These are phyloP conservation scores for Dendrocalamus latiflorus DNA, from an alignment of 202 grass and related monocot genomes.

Conservation along the genomic window DNA sequence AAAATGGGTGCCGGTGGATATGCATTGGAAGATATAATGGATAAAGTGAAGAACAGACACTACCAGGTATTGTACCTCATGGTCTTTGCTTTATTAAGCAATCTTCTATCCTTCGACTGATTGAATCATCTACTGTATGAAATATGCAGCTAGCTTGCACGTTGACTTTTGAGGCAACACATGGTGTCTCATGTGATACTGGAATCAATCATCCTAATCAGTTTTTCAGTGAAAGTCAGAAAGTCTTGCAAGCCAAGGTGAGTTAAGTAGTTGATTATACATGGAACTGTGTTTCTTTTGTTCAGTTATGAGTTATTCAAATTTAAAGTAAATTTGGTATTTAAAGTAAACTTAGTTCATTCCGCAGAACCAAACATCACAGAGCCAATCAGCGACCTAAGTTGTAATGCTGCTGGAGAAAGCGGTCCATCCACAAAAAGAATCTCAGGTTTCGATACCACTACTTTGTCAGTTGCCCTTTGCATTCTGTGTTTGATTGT, in stretches of 20 bases:
- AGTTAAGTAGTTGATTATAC: slow-evolving; percentile 9
- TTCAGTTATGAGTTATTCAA: background rate
- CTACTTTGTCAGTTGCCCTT: slow-evolving; percentile 9
- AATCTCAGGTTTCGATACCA: slow-evolving; percentile 38
- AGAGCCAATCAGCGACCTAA: slow-evolving; percentile 35
- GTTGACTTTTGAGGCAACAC: slow-evolving; percentile 83
- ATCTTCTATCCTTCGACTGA: slow-evolving; percentile 2
- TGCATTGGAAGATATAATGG: slow-evolving; percentile 70
- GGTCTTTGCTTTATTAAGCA: slow-evolving; percentile 14
- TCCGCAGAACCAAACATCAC: slow-evolving; percentile 37
- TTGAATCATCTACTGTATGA: slow-evolving; percentile 18
- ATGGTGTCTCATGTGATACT: slow-evolving; percentile 72
- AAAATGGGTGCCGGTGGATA: slow-evolving; percentile 67
- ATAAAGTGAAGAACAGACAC: slow-evolving; percentile 90
- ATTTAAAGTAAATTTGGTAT: slow-evolving; percentile 18
- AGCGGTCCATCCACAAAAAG: background rate
- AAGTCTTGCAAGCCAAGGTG: slow-evolving; percentile 62
- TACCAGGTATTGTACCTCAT: slow-evolving; percentile 62
- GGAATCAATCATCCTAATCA: slow-evolving; percentile 99
- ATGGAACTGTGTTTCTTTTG: background rate
- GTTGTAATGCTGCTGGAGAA: slow-evolving; percentile 2
- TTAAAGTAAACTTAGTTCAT: too few relatives aligned
- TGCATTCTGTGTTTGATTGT: background rate
- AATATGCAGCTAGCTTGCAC: slow-evolving; percentile 90
- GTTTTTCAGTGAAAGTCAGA: slow-evolving; percentile 83